phyloP scores from a whole-genome alignment of 495 filamentous ascomycete species.

The Hypoxylon perforatum region DNA sequence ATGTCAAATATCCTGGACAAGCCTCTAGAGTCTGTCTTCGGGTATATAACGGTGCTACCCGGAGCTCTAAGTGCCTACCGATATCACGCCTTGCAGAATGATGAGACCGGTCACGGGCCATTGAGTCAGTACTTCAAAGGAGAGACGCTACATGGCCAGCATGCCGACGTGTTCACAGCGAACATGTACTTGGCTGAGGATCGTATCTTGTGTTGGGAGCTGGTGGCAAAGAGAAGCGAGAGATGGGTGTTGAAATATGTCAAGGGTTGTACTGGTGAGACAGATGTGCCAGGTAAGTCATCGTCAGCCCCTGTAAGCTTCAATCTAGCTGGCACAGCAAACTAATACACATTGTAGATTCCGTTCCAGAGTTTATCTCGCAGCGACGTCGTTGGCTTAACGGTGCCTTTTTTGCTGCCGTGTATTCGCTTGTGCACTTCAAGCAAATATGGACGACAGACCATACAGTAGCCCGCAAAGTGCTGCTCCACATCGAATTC shows the following conservation, averaged over 20 bases:
- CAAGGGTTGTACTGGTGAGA: slow-evolving; percentile 93
- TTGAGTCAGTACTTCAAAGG: slow-evolving; percentile 99
- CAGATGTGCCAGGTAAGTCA: slow-evolving; percentile 89
- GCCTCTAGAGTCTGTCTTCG: slow-evolving; percentile 95
- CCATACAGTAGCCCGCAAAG: slow-evolving; percentile 87
- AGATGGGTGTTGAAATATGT: slow-evolving; percentile 98
- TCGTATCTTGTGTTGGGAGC: slow-evolving; percentile 98
- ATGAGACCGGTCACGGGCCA: slow-evolving; percentile 93
- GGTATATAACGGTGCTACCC: slow-evolving; percentile 96
- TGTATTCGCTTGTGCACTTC: slow-evolving; percentile 96
- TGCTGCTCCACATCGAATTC: slow-evolving; percentile 94
- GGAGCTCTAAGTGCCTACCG: slow-evolving; percentile 95
- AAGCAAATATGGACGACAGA: slow-evolving; percentile 93
- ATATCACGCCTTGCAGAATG: slow-evolving; percentile 97
- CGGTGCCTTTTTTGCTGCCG: slow-evolving; percentile 97
- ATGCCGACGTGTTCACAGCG: slow-evolving; percentile 97
- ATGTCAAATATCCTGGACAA: slow-evolving; percentile 99
- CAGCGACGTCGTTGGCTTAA: slow-evolving; percentile 97
- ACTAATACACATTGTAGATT: slow-evolving; percentile 57
- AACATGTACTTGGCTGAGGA: slow-evolving; percentile 99
- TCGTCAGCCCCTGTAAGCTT: neutral
- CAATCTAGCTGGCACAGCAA: slow-evolving; percentile 13
- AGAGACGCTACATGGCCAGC: slow-evolving; percentile 94
- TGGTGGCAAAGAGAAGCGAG: slow-evolving; percentile 94
- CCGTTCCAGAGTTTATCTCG: slow-evolving; percentile 93